A percentile compares a stretch with the other conserved stretches of the same genome.
phyloP scores from a whole-genome alignment of 208 protist genomes.

The Trypanosoma avium region DNA sequence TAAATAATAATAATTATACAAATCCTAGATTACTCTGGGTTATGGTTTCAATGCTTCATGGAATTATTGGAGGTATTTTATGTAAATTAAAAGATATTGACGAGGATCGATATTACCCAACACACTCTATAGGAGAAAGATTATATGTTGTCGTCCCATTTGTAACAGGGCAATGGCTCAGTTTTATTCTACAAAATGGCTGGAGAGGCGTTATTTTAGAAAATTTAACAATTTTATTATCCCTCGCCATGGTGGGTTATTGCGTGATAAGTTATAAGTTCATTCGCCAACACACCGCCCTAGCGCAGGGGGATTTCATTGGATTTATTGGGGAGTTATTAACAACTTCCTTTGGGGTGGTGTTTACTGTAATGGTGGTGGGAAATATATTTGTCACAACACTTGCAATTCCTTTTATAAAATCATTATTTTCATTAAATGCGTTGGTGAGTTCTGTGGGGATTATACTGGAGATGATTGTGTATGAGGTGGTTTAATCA shows the following conservation, averaged over 20 bases:
- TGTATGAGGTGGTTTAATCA: constrained; percentile 59
- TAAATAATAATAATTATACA: neutral
- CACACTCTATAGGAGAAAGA: constrained; percentile 56
- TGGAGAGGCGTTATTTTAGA: constrained; percentile 76
- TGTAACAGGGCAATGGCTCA: constrained; percentile 85
- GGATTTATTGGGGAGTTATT: constrained; percentile 69
- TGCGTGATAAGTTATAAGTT: constrained; percentile 77
- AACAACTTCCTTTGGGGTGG: constrained; percentile 80
- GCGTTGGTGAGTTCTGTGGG: constrained; percentile 76
- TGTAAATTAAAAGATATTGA: constrained; percentile 83
- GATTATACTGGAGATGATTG: constrained; percentile 80
- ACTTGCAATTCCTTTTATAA: constrained; percentile 75
- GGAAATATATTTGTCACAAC: constrained; percentile 77
- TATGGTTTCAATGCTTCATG: constrained; percentile 64
- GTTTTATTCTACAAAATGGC: constrained; percentile 75
- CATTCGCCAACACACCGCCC: constrained; percentile 41
- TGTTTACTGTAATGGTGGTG: constrained; percentile 57
- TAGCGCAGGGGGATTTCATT: constrained; percentile 57
- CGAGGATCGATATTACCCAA: constrained; percentile 48
- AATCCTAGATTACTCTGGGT: constrained; percentile 52
- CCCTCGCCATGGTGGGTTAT: constrained; percentile 79
- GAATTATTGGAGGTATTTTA: constrained; percentile 70
- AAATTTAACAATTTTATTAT: constrained; percentile 74
- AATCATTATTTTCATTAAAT: constrained; percentile 80
- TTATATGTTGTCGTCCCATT: constrained; percentile 86